Evolutionary conservation across 371 early-diverging fungal species (phyloP), one percentile per base, ranked within the genome.

Genomic region (Rhizomucor pusillus): DNA sequence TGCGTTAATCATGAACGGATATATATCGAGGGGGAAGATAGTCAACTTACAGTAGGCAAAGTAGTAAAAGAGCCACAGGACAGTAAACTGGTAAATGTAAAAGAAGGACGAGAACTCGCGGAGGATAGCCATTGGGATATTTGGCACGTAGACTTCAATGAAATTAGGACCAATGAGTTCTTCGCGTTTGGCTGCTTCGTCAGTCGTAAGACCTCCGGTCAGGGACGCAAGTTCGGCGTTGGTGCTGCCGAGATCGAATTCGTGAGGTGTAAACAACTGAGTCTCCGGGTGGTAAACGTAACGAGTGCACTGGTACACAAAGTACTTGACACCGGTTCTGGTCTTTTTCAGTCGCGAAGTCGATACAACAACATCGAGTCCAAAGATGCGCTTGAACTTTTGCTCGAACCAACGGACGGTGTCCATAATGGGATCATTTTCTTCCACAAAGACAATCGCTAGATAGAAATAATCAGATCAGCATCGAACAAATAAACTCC

Each of bases 61-160:
- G 67, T 86, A 85, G 67, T 85, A 86, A 63, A 87, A 90, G 12
- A 88, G 75, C 84, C 85, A 84, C 43, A 92, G 76, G n/a, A 75
- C 73, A 57, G 86, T 80, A 39, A 88, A 69, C 64, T 92, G 91
- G 58, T 90, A 92, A 24, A 90, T 73, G 62, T 92, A 92, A 54
- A 92, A 90, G 63, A 88, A 82, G 10, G 82, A 77, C 5, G 80
- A 63, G 55, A 89, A 87, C 66, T 90, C 91, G 49, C 77, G 81
- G 34, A 67, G 61, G 24, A 87, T 47, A 6, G 85, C 89, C 53
- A 61, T 53, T 22, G 56, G 35, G 47, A 87, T 62, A 40, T 73
- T 66, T 43, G 84, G 83, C 37, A 89, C 81, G 14, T 74, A 65
- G 24, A 87, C 87, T 44, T 73, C 62, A 49, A 90, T 87, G 54